Percentiles rank a stretch among this genome's conserved stretches.
Evolutionary conservation across 306 rosid genomes (phyloP).

Genomic region (Vigna reflexopilosa): DNA sequence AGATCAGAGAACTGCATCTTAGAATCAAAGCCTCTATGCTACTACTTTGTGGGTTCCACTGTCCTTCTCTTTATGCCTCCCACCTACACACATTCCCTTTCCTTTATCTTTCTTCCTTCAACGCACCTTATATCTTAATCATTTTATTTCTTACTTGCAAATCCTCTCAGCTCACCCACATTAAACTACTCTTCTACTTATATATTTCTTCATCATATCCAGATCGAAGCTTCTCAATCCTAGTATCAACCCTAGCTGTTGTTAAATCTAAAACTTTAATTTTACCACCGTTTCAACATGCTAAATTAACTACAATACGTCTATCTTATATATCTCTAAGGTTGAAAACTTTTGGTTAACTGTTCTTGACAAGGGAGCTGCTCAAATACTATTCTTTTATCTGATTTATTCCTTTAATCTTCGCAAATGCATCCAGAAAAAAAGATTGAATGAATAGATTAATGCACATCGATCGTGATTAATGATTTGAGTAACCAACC

Average conservation of each 20-base stretch:
- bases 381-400: background rate
- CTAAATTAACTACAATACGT: no score
- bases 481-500: background rate
- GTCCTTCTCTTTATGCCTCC: slow-evolving; percentile 32
- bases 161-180: no score
- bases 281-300: no score
- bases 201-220: no score
- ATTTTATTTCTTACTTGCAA: no score
- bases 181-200: no score
- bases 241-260: no score
- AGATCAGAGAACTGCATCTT: background rate
- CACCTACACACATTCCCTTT: slow-evolving; percentile 13
- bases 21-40: slow-evolving; percentile 26
- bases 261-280: no score
- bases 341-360: background rate
- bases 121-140: background rate
- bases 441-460: background rate
- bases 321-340: no score
- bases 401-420: background rate
- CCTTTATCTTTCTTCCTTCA: slow-evolving; percentile 16
- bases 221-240: no score
- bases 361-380: background rate
- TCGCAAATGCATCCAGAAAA: background rate
- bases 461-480: background rate
- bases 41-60: slow-evolving; percentile 41